A percentile compares a stretch with the other conserved stretches of the same genome.
phyloP scores from a whole-genome alignment of 2,329 filamentous ascomycete species.

The Zopfia rhizophila region DNA sequence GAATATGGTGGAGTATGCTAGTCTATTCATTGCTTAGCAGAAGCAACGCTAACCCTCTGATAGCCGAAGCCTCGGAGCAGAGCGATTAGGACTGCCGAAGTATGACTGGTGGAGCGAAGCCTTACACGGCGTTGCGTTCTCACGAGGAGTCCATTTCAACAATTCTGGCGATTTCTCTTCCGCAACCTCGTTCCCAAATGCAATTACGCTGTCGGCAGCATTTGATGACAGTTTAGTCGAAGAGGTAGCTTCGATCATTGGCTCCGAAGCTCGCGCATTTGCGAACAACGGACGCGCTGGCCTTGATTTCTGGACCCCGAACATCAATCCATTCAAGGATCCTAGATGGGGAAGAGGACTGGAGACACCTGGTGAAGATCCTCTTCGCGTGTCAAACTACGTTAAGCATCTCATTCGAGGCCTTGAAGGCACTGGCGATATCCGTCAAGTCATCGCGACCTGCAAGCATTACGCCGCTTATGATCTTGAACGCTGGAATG shows the following conservation, averaged over 20 bases:
- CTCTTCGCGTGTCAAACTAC: slow-evolving; percentile 62
- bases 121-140: slow-evolving; percentile 68
- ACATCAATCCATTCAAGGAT: slow-evolving; percentile 73
- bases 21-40: slow-evolving; percentile 62
- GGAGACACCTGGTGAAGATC: slow-evolving; percentile 69
- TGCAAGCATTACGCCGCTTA: slow-evolving; percentile 56
- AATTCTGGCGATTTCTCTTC: slow-evolving; percentile 64
- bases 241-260: slow-evolving; percentile 65
- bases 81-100: slow-evolving; percentile 65
- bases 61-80: slow-evolving; percentile 60
- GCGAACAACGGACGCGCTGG: slow-evolving; percentile 68
- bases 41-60: slow-evolving; percentile 45
- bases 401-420: slow-evolving; percentile 63
- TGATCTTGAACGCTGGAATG: slow-evolving; percentile 46
- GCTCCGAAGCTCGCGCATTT: slow-evolving; percentile 72
- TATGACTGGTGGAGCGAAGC: slow-evolving; percentile 68
- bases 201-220: slow-evolving; percentile 70
- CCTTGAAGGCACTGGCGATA: too few species aligned
- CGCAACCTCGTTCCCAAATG: slow-evolving; percentile 73
- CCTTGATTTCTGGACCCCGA: slow-evolving; percentile 70
- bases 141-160: slow-evolving; percentile 66
- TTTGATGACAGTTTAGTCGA: slow-evolving; percentile 72
- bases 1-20: slow-evolving; percentile 33
- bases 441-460: slow-evolving; percentile 50
- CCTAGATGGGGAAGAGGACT: slow-evolving; percentile 70